Evolutionary conservation across 2,329 filamentous ascomycete species (phyloP), one percentile per base, ranked within the genome.

Genomic region (Penicillium polonicum): DNA sequence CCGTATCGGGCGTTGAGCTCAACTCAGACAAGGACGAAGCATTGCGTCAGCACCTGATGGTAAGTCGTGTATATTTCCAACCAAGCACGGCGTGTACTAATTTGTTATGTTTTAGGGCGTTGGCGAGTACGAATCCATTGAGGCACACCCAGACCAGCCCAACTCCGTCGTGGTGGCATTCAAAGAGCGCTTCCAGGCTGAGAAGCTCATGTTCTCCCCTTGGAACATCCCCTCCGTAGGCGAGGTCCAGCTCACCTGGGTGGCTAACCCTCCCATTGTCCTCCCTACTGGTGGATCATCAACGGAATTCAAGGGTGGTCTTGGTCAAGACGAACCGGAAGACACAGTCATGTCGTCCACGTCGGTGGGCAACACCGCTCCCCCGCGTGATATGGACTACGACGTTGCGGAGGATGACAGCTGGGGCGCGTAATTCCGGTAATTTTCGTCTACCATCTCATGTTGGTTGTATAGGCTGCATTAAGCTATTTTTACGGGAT

Each of bases 201-300:
- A 87, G 65, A 80, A 78, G 60, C 82, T 84, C 61, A 77, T 83
- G 67, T 77, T 78, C 57, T 72, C 79, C 9, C 66, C 77, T 0
- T 70, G 72, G 57, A 69, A 75, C 5, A 82, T 85, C 48, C 81
- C 82, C 1, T 75, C 78, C 2, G 74, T 84, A 7, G 82, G 82
- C 29, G 79, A 81, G 43, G 76, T 84, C 27, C 80, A 85, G 46
- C 72, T 85, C 42, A 73, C 76, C 2, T 87, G 84, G 84, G 72
- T 82, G n/a, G 70, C 77, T 36, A 76, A 76, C 29, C 71, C 70
- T 1, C 72, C 70, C 4, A 64, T 72, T 21, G 48, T 65, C 9
- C 33, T 65, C n/a, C 49, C 64, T 1, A 29, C 61, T 5, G 35
- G 63, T 10, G 31, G 61, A 9, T 52, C 61, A 25, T 51, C 62